phyloP scores from a whole-genome alignment of 768 basidiomycete species.

The Crucibulum laeve region DNA sequence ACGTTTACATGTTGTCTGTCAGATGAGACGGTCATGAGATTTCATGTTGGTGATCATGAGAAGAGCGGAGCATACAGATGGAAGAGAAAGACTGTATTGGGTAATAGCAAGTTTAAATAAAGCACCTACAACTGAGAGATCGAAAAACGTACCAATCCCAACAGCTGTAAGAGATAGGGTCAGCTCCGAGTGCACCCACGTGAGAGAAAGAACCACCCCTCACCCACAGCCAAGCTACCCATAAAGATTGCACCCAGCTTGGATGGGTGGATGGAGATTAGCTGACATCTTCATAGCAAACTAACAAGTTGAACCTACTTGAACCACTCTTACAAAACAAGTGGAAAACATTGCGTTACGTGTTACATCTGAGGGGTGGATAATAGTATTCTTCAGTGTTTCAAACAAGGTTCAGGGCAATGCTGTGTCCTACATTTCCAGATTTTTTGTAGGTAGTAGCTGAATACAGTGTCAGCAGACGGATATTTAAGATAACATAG shows the following conservation, averaged over 20 bases:
- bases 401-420: background rate
- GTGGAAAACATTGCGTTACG: background rate
- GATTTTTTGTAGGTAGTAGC: slow-evolving; percentile 26
- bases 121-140: background rate
- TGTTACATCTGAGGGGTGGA: background rate
- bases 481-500: background rate
- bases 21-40: background rate
- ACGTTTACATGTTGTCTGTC: background rate
- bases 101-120: background rate
- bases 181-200: too few relatives aligned
- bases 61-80: background rate
- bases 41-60: background rate
- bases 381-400: background rate
- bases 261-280: too few relatives aligned
- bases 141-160: slow-evolving; percentile 14
- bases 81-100: background rate
- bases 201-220: too few relatives aligned
- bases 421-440: slow-evolving; percentile 19
- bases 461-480: slow-evolving; percentile 4
- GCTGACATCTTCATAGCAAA: too few relatives aligned
- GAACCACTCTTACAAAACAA: too few relatives aligned
- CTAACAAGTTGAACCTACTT: too few relatives aligned
- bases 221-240: too few relatives aligned
- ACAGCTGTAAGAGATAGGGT: background rate
- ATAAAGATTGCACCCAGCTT: too few relatives aligned